Conservation (phyloP, 2,329 filamentous ascomycete genomes). For the Hypoxylon sp. region DNA sequence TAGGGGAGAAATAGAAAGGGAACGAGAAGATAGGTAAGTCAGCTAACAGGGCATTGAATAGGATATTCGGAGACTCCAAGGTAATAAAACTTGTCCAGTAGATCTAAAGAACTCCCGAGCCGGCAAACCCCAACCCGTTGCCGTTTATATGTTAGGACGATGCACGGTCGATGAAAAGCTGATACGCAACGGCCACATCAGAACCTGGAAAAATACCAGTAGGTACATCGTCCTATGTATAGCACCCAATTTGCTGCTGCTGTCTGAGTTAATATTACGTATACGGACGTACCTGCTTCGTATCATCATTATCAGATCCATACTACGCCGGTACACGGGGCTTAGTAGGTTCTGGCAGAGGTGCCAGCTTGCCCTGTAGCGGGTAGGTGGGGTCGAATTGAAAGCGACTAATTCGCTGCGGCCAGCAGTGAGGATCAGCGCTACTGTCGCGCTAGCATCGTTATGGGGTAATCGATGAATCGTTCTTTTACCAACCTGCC, state of each 20-base stretch:
- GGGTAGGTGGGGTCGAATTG: conserved; percentile 29
- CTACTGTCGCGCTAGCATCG: conserved; percentile 27
- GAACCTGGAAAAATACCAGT: conserved; percentile 9
- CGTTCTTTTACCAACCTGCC: neutral
- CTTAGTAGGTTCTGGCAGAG: conserved; percentile 14
- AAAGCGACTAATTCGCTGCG: conserved; percentile 27
- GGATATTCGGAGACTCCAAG: conserved; percentile 25
- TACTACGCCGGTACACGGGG: neutral
- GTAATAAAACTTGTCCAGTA: conserved; percentile 16
- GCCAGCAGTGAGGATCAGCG: conserved; percentile 27
- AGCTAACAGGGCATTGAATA: conserved; percentile 20
- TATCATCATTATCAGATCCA: conserved; percentile 40
- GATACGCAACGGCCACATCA: conserved; percentile 23
- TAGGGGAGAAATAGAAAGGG: conserved; percentile 16
- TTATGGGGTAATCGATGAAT: conserved; percentile 31
- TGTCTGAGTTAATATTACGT: conserved; percentile 15
- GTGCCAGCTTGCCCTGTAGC: conserved; percentile 27
- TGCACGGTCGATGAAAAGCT: neutral
- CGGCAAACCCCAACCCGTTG: conserved; percentile 31
- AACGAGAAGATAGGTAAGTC: conserved; percentile 8
- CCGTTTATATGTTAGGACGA: conserved; percentile 22
- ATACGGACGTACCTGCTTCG: conserved; percentile 23
- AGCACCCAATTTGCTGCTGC: conserved; percentile 1
- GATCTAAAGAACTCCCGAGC: conserved; percentile 25
- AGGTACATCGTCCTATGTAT: conserved; percentile 6